Conservation (phyloP, 2,329 filamentous ascomycete genomes). For the Arthrobotrys musiformis region DNA sequence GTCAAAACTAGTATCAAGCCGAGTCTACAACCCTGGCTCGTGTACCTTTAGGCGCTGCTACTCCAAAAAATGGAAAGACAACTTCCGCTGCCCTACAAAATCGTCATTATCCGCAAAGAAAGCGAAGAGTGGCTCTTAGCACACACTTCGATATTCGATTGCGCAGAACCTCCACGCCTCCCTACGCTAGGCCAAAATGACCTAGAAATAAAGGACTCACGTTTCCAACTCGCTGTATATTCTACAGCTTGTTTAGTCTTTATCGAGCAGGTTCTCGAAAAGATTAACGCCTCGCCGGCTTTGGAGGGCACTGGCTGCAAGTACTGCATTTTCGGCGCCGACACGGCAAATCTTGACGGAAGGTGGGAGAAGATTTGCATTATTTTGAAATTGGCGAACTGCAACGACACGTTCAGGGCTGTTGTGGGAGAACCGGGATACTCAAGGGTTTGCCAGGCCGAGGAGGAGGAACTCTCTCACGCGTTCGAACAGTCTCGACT, state of each 20-base stretch:
- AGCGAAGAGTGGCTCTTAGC: background rate
- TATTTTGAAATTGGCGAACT: conserved; percentile 8
- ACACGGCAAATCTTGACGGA: background rate
- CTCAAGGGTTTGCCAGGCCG: background rate
- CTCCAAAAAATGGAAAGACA: conserved; percentile 13
- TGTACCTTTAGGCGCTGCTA: too few species aligned
- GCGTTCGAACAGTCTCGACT: background rate
- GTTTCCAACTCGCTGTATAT: background rate
- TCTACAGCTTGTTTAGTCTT: background rate
- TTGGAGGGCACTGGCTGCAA: conserved; percentile 26
- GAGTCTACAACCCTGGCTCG: too few species aligned
- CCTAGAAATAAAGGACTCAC: background rate
- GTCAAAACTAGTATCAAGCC: too few species aligned
- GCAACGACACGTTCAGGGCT: background rate
- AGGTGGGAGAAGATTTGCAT: background rate
- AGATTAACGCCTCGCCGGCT: background rate
- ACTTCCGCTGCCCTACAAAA: conserved; percentile 26
- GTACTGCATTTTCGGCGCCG: conserved; percentile 1
- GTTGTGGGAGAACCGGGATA: background rate
- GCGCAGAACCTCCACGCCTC: background rate
- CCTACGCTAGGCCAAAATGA: background rate
- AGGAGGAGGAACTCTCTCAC: background rate
- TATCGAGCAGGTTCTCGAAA: background rate
- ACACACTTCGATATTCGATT: conserved; percentile 14
- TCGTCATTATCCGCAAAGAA: conserved; percentile 11